Evolutionary conservation across 1,139 yeast species (phyloP), one percentile per base, ranked within the genome.

Genomic region (Candida freyschussii): DNA sequence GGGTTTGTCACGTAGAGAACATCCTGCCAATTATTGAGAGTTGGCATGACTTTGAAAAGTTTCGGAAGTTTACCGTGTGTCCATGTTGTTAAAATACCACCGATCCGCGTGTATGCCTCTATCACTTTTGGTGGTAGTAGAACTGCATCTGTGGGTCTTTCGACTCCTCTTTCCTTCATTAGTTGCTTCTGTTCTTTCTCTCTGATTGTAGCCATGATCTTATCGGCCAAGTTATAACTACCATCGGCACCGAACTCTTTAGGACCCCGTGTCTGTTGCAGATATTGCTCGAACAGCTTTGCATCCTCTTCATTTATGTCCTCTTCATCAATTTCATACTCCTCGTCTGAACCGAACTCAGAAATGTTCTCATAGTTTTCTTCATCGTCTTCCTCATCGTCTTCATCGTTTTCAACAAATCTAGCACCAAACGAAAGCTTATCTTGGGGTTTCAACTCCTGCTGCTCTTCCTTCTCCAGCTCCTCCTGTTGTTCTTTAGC

Each of bases 51-150:
- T 57, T 91, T 91, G 68, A 91, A 91, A 24, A 94, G 73, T 53
- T 91, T 89, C 14, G 98, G 98, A 37, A 91, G 69, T 60, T 87
- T 89, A 32, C 98, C 99, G 52, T 93, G 95, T 24, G 89, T 81
- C 74, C 94, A 93, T n/a, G 93, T 77, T 12, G 91, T 72, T 40
- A 91, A 66, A 32, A 91, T 79, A 47, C 78, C 78, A 8, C 97
- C 98, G 32, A 91, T 91, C 54, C 86, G 85, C 34, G 86, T 81
- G 57, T 89, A 91, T 2, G 96, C 97, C 42, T 82, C 87, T 50
- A 93, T 87, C 33, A 91, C 97, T 57, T 91, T 89, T 34, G 96
- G 95, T 10, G 99, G 98, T 36, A 91, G 68, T 50, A 80, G 72
- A 5, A 91, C 96, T 47, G 72, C 71, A 41, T 64, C 65, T 30